A percentile compares a stretch with the other conserved stretches of the same genome.
phyloP scores from a whole-genome alignment of 2,329 filamentous ascomycete species.

The Thyridium curvatum region DNA sequence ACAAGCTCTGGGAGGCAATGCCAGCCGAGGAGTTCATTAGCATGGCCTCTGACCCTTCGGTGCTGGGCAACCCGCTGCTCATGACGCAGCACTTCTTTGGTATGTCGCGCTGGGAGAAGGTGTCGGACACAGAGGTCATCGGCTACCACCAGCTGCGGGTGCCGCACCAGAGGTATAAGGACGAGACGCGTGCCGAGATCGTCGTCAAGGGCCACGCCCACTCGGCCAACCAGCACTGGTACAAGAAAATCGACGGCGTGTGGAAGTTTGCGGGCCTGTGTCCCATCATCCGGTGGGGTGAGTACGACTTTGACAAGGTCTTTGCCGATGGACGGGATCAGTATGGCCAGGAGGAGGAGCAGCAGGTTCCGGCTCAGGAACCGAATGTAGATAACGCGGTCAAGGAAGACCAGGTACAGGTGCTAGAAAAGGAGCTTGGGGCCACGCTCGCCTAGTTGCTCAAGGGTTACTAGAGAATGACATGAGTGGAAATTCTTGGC shows the following conservation, averaged over 20 bases:
- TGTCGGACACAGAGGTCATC: conserved; percentile 51
- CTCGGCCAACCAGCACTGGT: conserved; percentile 50
- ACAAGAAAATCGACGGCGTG: conserved; percentile 49
- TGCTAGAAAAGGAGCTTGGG: no score
- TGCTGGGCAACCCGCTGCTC: conserved; percentile 55
- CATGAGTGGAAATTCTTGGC: no score
- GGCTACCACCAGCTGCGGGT: conserved; percentile 58
- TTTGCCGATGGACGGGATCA: conserved; percentile 14
- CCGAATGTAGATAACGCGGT: not conserved
- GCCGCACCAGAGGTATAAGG: conserved; percentile 55
- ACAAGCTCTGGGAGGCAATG: conserved; percentile 56
- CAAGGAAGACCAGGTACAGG: no score
- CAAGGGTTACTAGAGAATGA: no score
- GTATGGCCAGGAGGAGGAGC: conserved; percentile 6
- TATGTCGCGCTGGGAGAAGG: conserved; percentile 48
- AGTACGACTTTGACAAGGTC: conserved; percentile 44
- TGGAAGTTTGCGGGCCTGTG: conserved; percentile 56
- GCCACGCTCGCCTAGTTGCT: no score
- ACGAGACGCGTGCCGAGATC: conserved; percentile 38
- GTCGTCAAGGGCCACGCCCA: conserved; percentile 55
- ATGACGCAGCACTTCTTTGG: conserved; percentile 62
- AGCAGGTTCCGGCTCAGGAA: not conserved
- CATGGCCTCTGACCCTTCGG: conserved; percentile 50
- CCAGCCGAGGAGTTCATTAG: conserved; percentile 52
- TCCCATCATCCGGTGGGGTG: conserved; percentile 49